A percentile compares a stretch with the other conserved stretches of the same genome.
phyloP scores from a whole-genome alignment of 2,329 filamentous ascomycete genomes.

The Alternaria metachromatica region DNA sequence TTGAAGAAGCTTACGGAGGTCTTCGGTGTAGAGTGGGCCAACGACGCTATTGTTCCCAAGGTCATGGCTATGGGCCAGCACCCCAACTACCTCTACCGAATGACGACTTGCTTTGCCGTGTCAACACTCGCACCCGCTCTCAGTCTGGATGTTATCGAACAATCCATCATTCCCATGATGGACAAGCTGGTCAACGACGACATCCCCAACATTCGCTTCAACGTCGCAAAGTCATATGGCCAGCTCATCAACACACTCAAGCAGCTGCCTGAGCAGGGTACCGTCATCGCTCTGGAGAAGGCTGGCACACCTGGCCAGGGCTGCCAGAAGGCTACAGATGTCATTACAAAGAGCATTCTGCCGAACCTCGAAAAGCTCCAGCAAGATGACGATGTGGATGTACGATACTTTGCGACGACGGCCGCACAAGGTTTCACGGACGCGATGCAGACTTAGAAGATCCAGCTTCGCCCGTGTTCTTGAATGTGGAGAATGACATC shows the following conservation, averaged over 20 bases:
- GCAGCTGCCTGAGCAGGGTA: conserved; percentile 86
- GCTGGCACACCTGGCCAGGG: conserved; percentile 64
- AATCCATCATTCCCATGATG: conserved; percentile 93
- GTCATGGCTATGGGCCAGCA: conserved; percentile 98
- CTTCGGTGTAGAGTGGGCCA: conserved; percentile 97
- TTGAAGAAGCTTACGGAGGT: conserved; percentile 98
- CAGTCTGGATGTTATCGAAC: conserved; percentile 89
- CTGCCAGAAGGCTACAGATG: conserved; percentile 74
- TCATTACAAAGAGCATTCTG: conserved; percentile 85
- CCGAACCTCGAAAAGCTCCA: conserved; percentile 94
- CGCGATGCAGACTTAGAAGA: conserved; percentile 49
- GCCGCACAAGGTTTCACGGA: conserved; percentile 66
- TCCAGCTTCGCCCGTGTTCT: conserved; percentile 12
- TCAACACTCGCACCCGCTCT: conserved; percentile 93
- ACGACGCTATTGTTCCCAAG: conserved; percentile 95
- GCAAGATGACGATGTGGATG: conserved; percentile 96
- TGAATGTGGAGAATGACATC: conserved; percentile 8
- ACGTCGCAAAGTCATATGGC: conserved; percentile 96
- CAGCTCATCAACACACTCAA: conserved; percentile 91
- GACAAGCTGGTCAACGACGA: conserved; percentile 92
- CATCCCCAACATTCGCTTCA: conserved; percentile 99
- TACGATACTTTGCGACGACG: conserved; percentile 95
- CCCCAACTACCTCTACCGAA: conserved; percentile 98
- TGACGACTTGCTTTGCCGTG: conserved; percentile 99
- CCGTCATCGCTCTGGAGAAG: conserved; percentile 84